Evolutionary conservation across 768 basidiomycete genomes (phyloP).

Genomic region (Amanita rubescens): DNA sequence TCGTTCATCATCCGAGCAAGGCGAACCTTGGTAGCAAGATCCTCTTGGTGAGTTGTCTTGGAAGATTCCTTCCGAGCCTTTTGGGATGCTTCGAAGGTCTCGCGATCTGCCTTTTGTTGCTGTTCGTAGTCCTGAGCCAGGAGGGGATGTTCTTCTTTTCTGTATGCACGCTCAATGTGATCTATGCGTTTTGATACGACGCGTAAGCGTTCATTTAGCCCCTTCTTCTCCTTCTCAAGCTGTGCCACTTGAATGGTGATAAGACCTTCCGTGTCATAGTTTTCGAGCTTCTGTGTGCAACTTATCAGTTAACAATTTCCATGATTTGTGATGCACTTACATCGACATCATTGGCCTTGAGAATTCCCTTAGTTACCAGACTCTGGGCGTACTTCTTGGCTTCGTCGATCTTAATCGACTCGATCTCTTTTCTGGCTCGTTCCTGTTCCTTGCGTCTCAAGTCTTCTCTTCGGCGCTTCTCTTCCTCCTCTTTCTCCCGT

Average conservation of each 20-base stretch:
- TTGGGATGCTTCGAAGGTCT: slow-evolving; percentile 58
- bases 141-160: slow-evolving; percentile 87
- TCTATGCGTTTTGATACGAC: slow-evolving; percentile 86
- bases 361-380: slow-evolving; percentile 70
- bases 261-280: slow-evolving; percentile 77
- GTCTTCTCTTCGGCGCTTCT: slow-evolving; percentile 55
- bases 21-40: slow-evolving; percentile 68
- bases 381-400: slow-evolving; percentile 83
- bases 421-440: slow-evolving; percentile 63
- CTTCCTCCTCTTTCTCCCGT: slow-evolving; percentile 66
- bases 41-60: slow-evolving; percentile 50
- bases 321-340: slow-evolving; percentile 32
- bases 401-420: slow-evolving; percentile 71
- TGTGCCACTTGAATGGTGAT: slow-evolving; percentile 90
- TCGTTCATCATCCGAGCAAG: slow-evolving; percentile 69
- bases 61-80: slow-evolving; percentile 49
- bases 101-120: slow-evolving; percentile 74
- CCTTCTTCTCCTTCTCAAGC: slow-evolving; percentile 94
- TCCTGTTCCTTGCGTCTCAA: slow-evolving; percentile 58
- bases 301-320: slow-evolving; percentile 6
- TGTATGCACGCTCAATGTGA: slow-evolving; percentile 90
- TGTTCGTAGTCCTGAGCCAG: slow-evolving; percentile 78
- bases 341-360: slow-evolving; percentile 56
- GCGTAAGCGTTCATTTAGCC: slow-evolving; percentile 73
- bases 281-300: slow-evolving; percentile 60